Base-by-base conservation (phyloP, 768 basidiomycete genomes). In the Hypholoma fasciculare region DNA sequence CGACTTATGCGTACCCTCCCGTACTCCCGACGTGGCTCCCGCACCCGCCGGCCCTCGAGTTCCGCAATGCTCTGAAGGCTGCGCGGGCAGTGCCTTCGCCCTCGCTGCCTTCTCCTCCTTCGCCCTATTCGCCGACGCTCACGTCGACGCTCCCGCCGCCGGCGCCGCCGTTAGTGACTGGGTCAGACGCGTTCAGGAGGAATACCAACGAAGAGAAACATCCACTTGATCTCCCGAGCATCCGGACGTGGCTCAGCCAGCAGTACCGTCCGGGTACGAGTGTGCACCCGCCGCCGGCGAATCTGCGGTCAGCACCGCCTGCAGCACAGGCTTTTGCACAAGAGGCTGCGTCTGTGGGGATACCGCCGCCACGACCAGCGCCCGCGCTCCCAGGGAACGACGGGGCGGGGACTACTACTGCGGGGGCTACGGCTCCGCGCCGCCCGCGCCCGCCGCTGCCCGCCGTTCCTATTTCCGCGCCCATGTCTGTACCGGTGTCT, bases 401-500 rank as follows among this genome's bases (percentile, higher is more conserved):
- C 23, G 23, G 23, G 2, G 23, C 23, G 23, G 23, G 23, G 23
- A 23, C 23, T 23, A 23, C 23, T 23, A 23, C 23, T 23, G 23
- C 23, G 23, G 23, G 23, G 1, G 23, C 23, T 23, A 23, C 9
- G 14, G 38, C 37, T n/a, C 6, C 56, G 19, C 48, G 39, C 56
- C 47, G 37, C 20, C 26, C 27, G 8, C n/a, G 48, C 17, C 56
- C 56, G 20, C 54, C 54, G 23, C 44, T 54, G 5, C 54, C 54
- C 19, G 44, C 54, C 8, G 6, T 47, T 14, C 54, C 54, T 12
- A 36, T 23, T 6, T 27, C 19, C 17, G 36, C 23, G 42, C 53
- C 30, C 3, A 23, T 13, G 20, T 26, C 26, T 12, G 5, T n/a
- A 39, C 12, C 38, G 38, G 2, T 5, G 16, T 17, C 40, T 14